Evolutionary conservation across 208 protist genomes (phyloP).

Genomic region (Willaertia magna): DNA sequence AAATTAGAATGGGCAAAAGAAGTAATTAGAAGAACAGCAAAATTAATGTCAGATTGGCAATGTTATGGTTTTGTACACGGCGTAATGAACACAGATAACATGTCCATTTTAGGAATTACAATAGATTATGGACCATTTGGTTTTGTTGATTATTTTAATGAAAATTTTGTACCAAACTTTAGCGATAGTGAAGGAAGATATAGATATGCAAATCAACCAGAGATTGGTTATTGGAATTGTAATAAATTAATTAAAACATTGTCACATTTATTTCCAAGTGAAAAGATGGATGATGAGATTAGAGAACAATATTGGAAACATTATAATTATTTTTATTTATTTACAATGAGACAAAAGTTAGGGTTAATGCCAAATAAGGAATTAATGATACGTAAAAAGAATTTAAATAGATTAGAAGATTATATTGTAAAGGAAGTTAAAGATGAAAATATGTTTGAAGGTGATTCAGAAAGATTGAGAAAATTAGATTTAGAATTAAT

Average conservation of each 20-base stretch:
- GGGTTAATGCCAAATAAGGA: not conserved
- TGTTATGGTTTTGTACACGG: slow-evolving; percentile 42
- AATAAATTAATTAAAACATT: not conserved
- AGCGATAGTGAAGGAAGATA: slow-evolving; percentile 16
- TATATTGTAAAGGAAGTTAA: not conserved
- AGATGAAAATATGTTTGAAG: not conserved
- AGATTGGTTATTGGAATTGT: slow-evolving; percentile 18
- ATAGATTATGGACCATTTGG: slow-evolving; percentile 55
- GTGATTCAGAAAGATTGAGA: not conserved
- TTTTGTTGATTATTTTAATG: slow-evolving; percentile 40
- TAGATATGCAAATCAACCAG: slow-evolving; percentile 10
- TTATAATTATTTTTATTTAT: not conserved
- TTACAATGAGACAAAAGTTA: not conserved
- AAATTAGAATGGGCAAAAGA: slow-evolving; percentile 27
- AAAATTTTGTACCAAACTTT: slow-evolving; percentile 22
- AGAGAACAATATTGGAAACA: not conserved
- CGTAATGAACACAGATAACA: slow-evolving; percentile 56
- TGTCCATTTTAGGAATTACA: slow-evolving; percentile 41
- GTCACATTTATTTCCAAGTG: not conserved
- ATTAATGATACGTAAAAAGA: not conserved
- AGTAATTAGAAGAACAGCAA: slow-evolving; percentile 26
- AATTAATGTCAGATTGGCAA: slow-evolving; percentile 37
- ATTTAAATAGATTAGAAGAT: not conserved
- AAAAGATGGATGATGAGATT: not conserved
- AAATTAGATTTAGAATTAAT: not conserved